Base-by-base conservation (phyloP, 306 rosid genomes). In the Begonia fuchsioides region DNA sequence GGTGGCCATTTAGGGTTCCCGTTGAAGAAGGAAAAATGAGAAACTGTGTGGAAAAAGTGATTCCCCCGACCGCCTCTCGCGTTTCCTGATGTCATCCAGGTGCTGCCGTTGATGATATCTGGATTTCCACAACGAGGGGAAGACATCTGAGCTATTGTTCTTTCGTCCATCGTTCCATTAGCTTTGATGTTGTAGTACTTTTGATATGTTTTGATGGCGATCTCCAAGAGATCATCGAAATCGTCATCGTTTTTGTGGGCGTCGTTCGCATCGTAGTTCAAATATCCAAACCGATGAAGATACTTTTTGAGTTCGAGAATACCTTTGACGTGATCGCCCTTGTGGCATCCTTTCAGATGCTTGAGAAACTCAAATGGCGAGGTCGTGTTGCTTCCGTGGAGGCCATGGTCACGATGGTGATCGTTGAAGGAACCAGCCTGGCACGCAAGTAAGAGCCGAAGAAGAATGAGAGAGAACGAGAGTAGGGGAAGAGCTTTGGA, bases 91-190 rank as follows among this genome's bases (percentile, higher is more conserved):
- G 41, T 16, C 76, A 70, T 70, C 26, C 62, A 43, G 2, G 70
- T 58, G 18, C 44, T 55, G 12, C 62, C 62, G 2, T 48, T 56
- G 5, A 48, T 12, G 3, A 72, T 39, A 46, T 76, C 78, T 0
- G 77, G 39, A 1, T 68, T 51, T 2, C 79, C 83, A 20, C 83
- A 76, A 13, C 83, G 63, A 20, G 83, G 76, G 19, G 13, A 67
- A 1, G 43, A 45, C 73, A 72, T 72, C 16, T 10, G 57, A 0
- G 71, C 16, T 11, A 76, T 1, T 3, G 83, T 76, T 47, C 51
- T 43, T 9, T 43, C 15, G 14, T 72, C 69, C 11, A 76, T 8
- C 0, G 14, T 38, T 41, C 83, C 79, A 0, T 65, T 56, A 39
- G 50, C 20, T 2, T 12, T 40, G 38, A 76, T 39, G 15, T 63